These are phyloP conservation scores for Arthrobotrys entomopaga DNA, from an alignment of 2,329 filamentous ascomycete species.

Conservation along the genomic window DNA sequence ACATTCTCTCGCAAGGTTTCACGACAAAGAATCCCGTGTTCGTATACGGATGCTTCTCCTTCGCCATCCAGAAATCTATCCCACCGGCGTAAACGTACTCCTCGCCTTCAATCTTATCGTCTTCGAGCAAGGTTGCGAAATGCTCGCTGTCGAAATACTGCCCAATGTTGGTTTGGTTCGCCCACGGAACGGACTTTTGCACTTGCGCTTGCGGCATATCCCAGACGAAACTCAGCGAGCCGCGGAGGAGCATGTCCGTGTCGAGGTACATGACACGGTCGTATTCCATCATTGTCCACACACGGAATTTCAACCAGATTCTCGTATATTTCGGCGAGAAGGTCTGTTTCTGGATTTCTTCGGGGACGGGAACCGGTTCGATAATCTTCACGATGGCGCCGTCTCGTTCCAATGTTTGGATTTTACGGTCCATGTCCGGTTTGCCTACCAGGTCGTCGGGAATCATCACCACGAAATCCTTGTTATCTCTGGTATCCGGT, in stretches of 20 bases:
- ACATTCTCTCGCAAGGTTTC: background rate
- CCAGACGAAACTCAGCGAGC: background rate
- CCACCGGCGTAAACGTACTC: background rate
- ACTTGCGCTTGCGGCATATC: background rate
- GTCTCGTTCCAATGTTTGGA: background rate
- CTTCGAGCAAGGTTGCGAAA: background rate
- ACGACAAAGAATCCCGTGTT: background rate
- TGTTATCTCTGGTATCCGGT: background rate
- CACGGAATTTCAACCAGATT: background rate
- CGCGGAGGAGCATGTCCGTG: background rate
- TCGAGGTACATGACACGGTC: background rate
- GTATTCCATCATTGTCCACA: background rate
- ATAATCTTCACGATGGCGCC: background rate
- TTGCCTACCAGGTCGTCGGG: background rate
- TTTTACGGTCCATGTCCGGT: background rate
- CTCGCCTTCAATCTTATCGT: background rate
- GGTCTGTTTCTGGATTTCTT: background rate
- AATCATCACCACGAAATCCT: background rate
- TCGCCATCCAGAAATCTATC: background rate
- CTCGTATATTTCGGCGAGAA: background rate
- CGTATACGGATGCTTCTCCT: background rate
- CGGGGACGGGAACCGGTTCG: background rate
- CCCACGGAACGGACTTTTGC: background rate
- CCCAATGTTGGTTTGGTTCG: background rate
- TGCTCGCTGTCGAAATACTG: background rate